Evolutionary conservation across 2,329 filamentous ascomycete genomes (phyloP).

Genomic region (Monosporascus ibericus): DNA sequence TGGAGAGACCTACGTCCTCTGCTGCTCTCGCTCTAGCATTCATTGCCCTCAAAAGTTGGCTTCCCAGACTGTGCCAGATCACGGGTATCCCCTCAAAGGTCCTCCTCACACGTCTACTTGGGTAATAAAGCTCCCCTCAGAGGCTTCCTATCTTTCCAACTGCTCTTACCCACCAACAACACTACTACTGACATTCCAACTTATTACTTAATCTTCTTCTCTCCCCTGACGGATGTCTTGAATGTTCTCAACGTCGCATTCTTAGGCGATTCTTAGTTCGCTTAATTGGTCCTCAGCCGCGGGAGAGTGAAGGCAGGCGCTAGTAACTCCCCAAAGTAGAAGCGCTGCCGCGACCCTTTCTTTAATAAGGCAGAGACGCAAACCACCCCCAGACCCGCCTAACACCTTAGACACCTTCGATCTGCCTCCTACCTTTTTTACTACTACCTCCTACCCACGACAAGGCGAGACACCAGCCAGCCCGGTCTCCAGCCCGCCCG

Average conservation of each 20-base stretch:
- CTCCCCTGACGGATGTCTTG: constrained; percentile 10
- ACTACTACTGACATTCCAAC: not conserved
- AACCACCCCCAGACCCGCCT: constrained; percentile 8
- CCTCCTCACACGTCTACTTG: not conserved
- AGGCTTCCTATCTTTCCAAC: not conserved
- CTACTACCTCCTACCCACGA: not conserved
- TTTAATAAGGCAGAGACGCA: not conserved
- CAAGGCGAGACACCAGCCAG: not conserved
- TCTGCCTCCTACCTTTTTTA: not conserved
- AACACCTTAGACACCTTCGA: constrained; percentile 8
- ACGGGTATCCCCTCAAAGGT: not conserved
- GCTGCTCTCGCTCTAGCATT: not conserved
- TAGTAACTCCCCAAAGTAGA: constrained; percentile 4
- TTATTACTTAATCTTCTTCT: not conserved
- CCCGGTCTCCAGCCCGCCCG: not conserved
- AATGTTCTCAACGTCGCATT: constrained; percentile 19
- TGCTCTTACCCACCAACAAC: not conserved
- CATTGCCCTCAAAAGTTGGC: not conserved
- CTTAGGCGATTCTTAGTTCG: constrained; percentile 18
- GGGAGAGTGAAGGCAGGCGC: constrained; percentile 11
- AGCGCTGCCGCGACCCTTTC: constrained; percentile 1
- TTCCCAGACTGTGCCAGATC: not conserved
- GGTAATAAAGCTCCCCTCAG: not conserved
- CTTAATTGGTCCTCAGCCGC: constrained; percentile 15
- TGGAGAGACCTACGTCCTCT: not conserved